Base-by-base conservation (phyloP, 176 grass and related monocot genomes). In the Oryza glumipatula region DNA sequence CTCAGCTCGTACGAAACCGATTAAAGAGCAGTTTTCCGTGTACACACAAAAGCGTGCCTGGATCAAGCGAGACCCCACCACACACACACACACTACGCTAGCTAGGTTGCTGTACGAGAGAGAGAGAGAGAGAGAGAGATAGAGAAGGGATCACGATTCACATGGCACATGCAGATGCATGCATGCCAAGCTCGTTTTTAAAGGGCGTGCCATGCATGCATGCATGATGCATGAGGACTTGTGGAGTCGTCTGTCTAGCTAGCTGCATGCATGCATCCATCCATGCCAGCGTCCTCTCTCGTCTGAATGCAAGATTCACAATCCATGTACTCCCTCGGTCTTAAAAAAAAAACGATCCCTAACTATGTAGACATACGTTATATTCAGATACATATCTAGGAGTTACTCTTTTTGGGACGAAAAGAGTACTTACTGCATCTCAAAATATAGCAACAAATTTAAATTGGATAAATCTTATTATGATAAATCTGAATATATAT, bases 141-240 rank as follows among this genome's bases (percentile, higher is more conserved):
- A 32, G 30, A 32, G 30, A 3, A 28, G 28, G 4, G 23, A 15
- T 7, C 71, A 41, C 39, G 7, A 41, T 41, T 41, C 39, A 76
- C 67, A 78, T 83, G 80, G 80, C 86, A 88, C 74, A 73, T 66
- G 86, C 74, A 54, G 73, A 72, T 54, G 86, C 41, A 82, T 41
- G 73, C 80, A 56, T 56, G 67, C 24, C 60, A 39, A 83, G 12
- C 60, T 60, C 44, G 23, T 67, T 79, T 83, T 56, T 2, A 14
- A 44, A 67, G 10, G 16, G 45, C 67, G 58, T 67, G 86, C 13
- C 74, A 44, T 79, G 80, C 80, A 72, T 73, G 80, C 80, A 72
- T 71, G 44, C 44, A 58, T 65, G 21, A 58, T 71, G 28, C 65
- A 46, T 69, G 65, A 47, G 78, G 13, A 49, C 39, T 41, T 8